These are phyloP conservation scores for Globisporangium perplexum DNA, from an alignment of 352 stramenopile species.

Conservation along the genomic window DNA sequence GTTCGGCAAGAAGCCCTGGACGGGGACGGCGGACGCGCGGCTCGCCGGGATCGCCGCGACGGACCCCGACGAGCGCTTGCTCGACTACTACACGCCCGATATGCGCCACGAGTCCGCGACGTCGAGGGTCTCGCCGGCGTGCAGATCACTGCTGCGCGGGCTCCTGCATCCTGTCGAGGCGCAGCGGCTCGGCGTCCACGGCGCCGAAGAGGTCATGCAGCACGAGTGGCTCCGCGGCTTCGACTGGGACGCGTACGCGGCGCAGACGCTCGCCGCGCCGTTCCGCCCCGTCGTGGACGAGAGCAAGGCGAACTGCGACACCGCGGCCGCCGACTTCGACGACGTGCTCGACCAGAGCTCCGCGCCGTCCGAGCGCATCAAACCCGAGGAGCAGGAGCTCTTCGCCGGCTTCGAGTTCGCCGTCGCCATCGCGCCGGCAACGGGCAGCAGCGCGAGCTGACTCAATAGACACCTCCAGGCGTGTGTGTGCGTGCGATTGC, in stretches of 20 bases:
- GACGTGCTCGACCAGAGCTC: slow-evolving; percentile 50
- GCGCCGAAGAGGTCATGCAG: slow-evolving; percentile 34
- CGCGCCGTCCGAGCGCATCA: slow-evolving; percentile 19
- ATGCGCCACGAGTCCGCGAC: slow-evolving; percentile 24
- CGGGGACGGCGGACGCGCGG: slow-evolving; percentile 18
- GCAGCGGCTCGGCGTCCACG: slow-evolving; percentile 30
- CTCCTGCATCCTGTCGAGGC: slow-evolving; percentile 45
- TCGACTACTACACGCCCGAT: slow-evolving; percentile 49
- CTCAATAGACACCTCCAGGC: background rate
- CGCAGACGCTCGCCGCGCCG: slow-evolving; percentile 25
- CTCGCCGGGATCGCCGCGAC: slow-evolving; percentile 30
- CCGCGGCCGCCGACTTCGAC: slow-evolving; percentile 53
- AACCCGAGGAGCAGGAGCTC: slow-evolving; percentile 34
- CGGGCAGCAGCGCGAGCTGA: background rate
- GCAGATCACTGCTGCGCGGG: slow-evolving; percentile 37
- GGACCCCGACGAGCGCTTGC: slow-evolving; percentile 12
- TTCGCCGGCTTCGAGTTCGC: slow-evolving; percentile 65
- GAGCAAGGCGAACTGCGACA: slow-evolving; percentile 60
- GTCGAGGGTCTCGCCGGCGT: slow-evolving; percentile 19
- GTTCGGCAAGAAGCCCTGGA: slow-evolving; percentile 41
- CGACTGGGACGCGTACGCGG: slow-evolving; percentile 43
- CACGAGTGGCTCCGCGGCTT: slow-evolving; percentile 55
- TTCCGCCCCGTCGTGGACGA: slow-evolving; percentile 52
- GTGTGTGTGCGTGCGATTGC: background rate
- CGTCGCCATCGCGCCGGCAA: slow-evolving; percentile 9